Evolutionary conservation across 2,329 filamentous ascomycete species (phyloP), one percentile per base, ranked within the genome.

Genomic region (Phialemoniopsis sp.): DNA sequence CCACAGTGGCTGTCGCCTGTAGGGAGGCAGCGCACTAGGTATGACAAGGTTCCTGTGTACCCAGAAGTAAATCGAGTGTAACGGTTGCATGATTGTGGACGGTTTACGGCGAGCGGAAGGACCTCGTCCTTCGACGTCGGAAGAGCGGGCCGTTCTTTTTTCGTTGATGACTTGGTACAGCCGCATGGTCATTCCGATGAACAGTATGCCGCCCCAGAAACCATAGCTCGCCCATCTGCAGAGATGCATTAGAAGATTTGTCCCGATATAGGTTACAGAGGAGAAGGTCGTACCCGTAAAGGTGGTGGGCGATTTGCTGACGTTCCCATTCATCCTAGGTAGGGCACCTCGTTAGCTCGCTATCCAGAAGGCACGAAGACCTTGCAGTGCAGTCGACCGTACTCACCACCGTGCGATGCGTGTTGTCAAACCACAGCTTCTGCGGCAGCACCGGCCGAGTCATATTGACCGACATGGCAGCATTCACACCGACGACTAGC

Each of bases 201-300:
- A 2, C 14, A 50, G 33, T 8, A 48, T n/a, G 4, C 29, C 13
- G 4, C 32, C 37, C 47, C 47, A 50, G 31, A 48, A 50, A 8
- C 40, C 44, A 12, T 42, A 46, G 3, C 34, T 6, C 13, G 46
- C 42, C 12, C 31, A 37, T 8, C 46, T 48, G 34, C 21, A 6
- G 10, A 6, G 21, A 3, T 33, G 6, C 9, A 16, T 12, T 15
- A 33, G 15, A 15, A 15, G 13, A 15, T 6, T 13, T 5, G 16
- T 32, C 16, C n/a, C n/a, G n/a, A n/a, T 12, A 14, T 5, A 39
- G 15, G 4, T 33, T 18, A 15, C 12, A 3, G 5, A n/a, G 15
- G 14, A 17, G 30, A 8, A 40, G n/a, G n/a, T n/a, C 41, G 28
- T 18, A 49, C 38, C 33, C 35, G 17, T 45, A 49, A n/a, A 26